Conservation (phyloP, 139 green algal species). For the Ulvella scutata region DNA sequence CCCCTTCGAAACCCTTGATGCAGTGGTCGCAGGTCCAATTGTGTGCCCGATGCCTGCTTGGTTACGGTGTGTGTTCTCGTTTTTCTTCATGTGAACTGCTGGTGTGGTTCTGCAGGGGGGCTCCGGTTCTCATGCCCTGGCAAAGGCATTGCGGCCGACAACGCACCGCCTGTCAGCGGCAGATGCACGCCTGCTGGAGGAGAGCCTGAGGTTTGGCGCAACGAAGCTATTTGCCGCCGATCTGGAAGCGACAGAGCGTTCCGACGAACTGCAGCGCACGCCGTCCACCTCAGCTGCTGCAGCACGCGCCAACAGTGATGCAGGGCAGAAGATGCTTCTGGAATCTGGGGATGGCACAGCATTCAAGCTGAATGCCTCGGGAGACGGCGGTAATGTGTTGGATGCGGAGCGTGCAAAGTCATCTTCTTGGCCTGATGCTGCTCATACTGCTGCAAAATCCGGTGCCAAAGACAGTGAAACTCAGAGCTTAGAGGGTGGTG, state of each 20-base stretch:
- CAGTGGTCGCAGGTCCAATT: too few species aligned
- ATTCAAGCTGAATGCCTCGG: too few species aligned
- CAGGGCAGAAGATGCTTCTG: too few species aligned
- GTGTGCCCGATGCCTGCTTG: too few species aligned
- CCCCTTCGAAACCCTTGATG: neutral
- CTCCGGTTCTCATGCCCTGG: constrained; percentile 21
- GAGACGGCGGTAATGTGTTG: too few species aligned
- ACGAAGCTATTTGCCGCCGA: constrained; percentile 23
- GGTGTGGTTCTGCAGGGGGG: constrained; percentile 22
- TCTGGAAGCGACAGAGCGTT: neutral
- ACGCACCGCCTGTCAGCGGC: neutral
- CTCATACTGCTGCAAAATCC: too few species aligned
- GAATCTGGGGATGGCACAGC: too few species aligned
- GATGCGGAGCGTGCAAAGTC: too few species aligned
- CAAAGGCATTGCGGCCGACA: neutral
- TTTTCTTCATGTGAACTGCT: constrained; percentile 3
- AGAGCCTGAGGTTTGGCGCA: constrained; percentile 38
- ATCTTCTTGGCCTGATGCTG: too few species aligned
- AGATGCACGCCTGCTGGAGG: constrained; percentile 32
- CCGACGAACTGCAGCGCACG: neutral
- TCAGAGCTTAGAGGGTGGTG: too few species aligned
- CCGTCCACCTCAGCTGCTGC: constrained; percentile 1
- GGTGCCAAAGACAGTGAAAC: too few species aligned
- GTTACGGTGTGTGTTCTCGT: neutral
- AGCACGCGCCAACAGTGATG: too few species aligned